Evolutionary conservation across 1,284 basidiomycete species (phyloP).

Genomic region (Amylostereum areolatum): DNA sequence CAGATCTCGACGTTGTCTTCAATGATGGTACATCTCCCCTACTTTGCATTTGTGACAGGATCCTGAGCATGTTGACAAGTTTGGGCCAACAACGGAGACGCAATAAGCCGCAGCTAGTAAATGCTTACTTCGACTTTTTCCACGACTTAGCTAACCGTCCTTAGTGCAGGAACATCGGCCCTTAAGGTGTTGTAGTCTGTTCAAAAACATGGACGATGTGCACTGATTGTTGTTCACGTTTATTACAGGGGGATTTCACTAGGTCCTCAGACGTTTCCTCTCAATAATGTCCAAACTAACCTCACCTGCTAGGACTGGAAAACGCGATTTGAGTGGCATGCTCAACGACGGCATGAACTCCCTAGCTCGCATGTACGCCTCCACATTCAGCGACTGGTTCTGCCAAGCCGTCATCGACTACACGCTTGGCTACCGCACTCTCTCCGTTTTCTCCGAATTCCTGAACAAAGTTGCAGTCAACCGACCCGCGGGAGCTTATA

Average conservation of each 20-base stretch:
- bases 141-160: slow-evolving; percentile 9
- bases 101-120: slow-evolving; percentile 82
- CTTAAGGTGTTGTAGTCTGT: slow-evolving; percentile 58
- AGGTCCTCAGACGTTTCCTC: slow-evolving; percentile 34
- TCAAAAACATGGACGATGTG: not conserved
- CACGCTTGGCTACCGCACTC: slow-evolving; percentile 80
- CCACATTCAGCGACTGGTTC: slow-evolving; percentile 93
- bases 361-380: slow-evolving; percentile 79
- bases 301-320: slow-evolving; percentile 67
- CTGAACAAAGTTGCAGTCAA: slow-evolving; percentile 76
- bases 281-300: not conserved
- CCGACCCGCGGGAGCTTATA: slow-evolving; percentile 86
- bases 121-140: slow-evolving; percentile 21
- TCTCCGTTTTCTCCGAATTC: slow-evolving; percentile 89
- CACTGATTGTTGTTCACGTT: not conserved
- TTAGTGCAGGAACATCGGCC: slow-evolving; percentile 79
- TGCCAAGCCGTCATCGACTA: slow-evolving; percentile 92
- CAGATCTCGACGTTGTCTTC: slow-evolving; percentile 74
- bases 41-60: slow-evolving; percentile 1
- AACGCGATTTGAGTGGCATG: slow-evolving; percentile 86
- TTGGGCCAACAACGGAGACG: slow-evolving; percentile 95
- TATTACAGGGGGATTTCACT: slow-evolving; percentile 81
- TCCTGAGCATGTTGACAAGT: slow-evolving; percentile 35
- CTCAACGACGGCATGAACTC: slow-evolving; percentile 93
- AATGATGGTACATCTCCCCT: slow-evolving; percentile 63